Conservation (phyloP, 1,284 basidiomycete genomes). For the Ganoderma lucidum region DNA sequence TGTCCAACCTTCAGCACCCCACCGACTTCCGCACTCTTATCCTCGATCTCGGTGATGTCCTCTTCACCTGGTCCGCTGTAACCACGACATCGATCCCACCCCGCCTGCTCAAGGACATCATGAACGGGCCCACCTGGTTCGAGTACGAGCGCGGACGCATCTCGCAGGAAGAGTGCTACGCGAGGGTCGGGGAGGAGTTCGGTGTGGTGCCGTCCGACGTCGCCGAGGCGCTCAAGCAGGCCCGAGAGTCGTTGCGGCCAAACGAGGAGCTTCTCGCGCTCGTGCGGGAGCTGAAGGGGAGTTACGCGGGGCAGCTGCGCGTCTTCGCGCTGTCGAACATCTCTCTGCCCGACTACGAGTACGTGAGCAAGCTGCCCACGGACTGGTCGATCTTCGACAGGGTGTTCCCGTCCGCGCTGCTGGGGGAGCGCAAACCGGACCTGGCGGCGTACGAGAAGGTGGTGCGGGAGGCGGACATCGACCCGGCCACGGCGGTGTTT, state of each 20-base stretch:
- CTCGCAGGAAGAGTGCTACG: conserved; percentile 55
- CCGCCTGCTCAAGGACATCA: conserved; percentile 51
- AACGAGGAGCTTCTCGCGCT: conserved; percentile 55
- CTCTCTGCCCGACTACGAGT: conserved; percentile 59
- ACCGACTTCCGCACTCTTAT: conserved; percentile 45
- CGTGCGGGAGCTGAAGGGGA: conserved; percentile 54
- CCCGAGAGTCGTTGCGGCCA: conserved; percentile 53
- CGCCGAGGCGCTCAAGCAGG: conserved; percentile 51
- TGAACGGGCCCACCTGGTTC: conserved; percentile 58
- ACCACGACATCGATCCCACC: conserved; percentile 56
- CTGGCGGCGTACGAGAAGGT: conserved; percentile 61
- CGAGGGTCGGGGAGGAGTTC: conserved; percentile 51
- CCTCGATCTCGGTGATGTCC: conserved; percentile 62
- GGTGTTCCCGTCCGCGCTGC: conserved; percentile 60
- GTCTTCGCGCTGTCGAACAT: conserved; percentile 70
- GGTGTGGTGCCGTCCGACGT: conserved; percentile 49
- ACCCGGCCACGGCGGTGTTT: conserved; percentile 55
- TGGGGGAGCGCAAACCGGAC: conserved; percentile 46
- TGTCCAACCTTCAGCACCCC: conserved; percentile 8
- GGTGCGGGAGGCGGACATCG: conserved; percentile 48
- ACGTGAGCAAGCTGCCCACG: conserved; percentile 48
- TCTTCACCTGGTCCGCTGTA: conserved; percentile 62
- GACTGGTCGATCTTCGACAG: conserved; percentile 64
- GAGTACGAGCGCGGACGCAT: conserved; percentile 57
- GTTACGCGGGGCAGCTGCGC: conserved; percentile 43